Evolutionary conservation across 2,329 filamentous ascomycete genomes (phyloP).

Genomic region (Claviceps fusiformis): DNA sequence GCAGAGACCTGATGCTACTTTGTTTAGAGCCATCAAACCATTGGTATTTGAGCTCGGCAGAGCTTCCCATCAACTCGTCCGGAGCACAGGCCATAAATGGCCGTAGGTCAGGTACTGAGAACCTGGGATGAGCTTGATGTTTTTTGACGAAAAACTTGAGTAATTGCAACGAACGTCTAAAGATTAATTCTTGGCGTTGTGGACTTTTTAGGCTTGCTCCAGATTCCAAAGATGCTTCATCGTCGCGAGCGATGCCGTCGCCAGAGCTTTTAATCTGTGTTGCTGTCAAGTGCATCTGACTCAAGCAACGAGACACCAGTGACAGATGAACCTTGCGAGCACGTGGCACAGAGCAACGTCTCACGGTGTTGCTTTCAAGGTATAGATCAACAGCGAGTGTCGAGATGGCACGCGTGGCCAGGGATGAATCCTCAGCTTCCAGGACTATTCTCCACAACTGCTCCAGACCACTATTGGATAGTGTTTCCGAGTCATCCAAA

Average conservation of each 20-base stretch:
- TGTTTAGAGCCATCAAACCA: conserved; percentile 50
- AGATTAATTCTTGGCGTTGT: conserved; percentile 40
- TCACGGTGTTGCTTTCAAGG: conserved; percentile 42
- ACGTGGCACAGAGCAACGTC: conserved; percentile 32
- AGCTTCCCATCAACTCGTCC: conserved; percentile 45
- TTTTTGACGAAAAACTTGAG: conserved; percentile 53
- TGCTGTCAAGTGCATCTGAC: conserved; percentile 53
- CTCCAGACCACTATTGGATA: conserved; percentile 45
- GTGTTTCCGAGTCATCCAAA: conserved; percentile 36
- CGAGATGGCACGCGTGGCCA: conserved; percentile 55
- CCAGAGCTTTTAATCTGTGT: conserved; percentile 32
- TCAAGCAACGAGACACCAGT: conserved; percentile 60
- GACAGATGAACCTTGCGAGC: conserved; percentile 50
- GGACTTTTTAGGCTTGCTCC: conserved; percentile 33
- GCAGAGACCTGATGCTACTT: conserved; percentile 46
- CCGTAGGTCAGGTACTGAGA: conserved; percentile 43
- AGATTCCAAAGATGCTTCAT: conserved; percentile 40
- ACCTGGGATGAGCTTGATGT: conserved; percentile 47
- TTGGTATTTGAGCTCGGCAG: conserved; percentile 59
- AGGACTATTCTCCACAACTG: conserved; percentile 76
- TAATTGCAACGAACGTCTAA: conserved; percentile 55
- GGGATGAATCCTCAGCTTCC: conserved; percentile 47
- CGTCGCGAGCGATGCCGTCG: conserved; percentile 27
- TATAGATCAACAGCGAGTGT: conserved; percentile 61
- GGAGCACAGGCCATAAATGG: conserved; percentile 37